These are phyloP conservation scores for Heliocybe sulcata DNA, from an alignment of 1,284 basidiomycete genomes.

Conservation along the genomic window DNA sequence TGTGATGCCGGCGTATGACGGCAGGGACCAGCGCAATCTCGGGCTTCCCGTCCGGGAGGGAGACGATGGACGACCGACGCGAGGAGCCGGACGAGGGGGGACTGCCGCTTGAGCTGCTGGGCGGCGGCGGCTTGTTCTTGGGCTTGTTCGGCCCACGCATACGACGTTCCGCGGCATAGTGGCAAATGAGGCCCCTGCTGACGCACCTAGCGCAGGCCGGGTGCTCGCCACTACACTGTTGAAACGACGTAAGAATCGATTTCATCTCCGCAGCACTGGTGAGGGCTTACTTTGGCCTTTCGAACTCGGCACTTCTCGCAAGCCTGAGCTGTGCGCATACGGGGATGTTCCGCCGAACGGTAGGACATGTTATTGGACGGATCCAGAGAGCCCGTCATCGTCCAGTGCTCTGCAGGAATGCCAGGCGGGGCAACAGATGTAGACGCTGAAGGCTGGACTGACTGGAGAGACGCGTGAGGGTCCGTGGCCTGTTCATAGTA, in stretches of 20 bases:
- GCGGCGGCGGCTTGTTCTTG: slow-evolving; percentile 14
- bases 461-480: not conserved
- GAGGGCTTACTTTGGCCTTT: slow-evolving; percentile 31
- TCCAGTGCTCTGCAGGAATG: slow-evolving; percentile 17
- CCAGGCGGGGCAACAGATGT: not conserved
- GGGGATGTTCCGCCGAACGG: slow-evolving; percentile 48
- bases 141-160: slow-evolving; percentile 56
- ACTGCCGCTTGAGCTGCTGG: slow-evolving; percentile 4
- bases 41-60: not conserved
- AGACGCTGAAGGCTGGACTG: not conserved
- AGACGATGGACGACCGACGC: not conserved
- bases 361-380: slow-evolving; percentile 53
- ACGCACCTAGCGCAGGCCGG: slow-evolving; percentile 29
- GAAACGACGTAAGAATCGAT: not conserved
- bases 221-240: slow-evolving; percentile 31
- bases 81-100: slow-evolving; percentile 2
- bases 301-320: slow-evolving; percentile 35
- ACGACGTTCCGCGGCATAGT: slow-evolving; percentile 49
- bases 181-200: slow-evolving; percentile 26
- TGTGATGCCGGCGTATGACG: not conserved
- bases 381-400: slow-evolving; percentile 51
- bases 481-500: not conserved
- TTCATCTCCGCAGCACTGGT: not conserved
- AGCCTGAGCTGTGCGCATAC: slow-evolving; percentile 36
- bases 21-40: not conserved